Conservation (phyloP, 495 filamentous ascomycete species). For the Durotheca rogersii region DNA sequence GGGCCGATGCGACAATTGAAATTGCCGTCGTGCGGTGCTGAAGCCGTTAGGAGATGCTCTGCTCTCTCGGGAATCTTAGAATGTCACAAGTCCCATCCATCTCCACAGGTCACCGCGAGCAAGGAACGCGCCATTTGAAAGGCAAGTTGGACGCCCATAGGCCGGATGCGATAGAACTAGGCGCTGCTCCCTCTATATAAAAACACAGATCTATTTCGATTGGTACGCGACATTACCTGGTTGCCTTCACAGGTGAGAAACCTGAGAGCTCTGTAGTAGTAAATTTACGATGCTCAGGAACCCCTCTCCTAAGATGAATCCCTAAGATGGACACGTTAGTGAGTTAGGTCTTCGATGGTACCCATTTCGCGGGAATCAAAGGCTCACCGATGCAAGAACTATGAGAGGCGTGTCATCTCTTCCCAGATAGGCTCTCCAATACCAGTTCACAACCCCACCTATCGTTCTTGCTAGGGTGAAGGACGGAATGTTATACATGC, state of each 20-base stretch:
- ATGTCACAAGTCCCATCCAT: too few relatives aligned
- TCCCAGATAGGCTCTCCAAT: conserved; percentile 59
- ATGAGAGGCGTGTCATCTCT: conserved; percentile 60
- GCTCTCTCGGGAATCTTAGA: too few relatives aligned
- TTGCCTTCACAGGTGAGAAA: conserved; percentile 69
- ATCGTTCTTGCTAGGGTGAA: conserved; percentile 90
- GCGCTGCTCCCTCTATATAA: not conserved
- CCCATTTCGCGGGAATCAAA: not conserved
- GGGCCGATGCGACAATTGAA: too few relatives aligned
- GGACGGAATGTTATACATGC: conserved; percentile 96
- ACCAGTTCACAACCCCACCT: conserved; percentile 83
- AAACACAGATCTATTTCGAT: not conserved
- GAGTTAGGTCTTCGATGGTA: not conserved
- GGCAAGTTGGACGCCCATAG: too few relatives aligned
- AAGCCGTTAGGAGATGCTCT: too few relatives aligned
- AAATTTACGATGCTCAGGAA: conserved; percentile 91
- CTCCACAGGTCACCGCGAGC: too few relatives aligned
- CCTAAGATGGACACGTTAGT: conserved; percentile 39
- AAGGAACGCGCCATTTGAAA: too few relatives aligned
- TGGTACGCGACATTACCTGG: not conserved
- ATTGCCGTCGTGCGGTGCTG: too few relatives aligned
- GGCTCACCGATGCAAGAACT: conserved; percentile 55
- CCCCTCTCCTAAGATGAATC: conserved; percentile 92
- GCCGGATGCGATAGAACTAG: too few relatives aligned
- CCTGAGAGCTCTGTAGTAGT: conserved; percentile 71